Evolutionary conservation across 2,329 filamentous ascomycete species (phyloP), one percentile per base, ranked within the genome.

Genomic region (Penicillium rolfsii): DNA sequence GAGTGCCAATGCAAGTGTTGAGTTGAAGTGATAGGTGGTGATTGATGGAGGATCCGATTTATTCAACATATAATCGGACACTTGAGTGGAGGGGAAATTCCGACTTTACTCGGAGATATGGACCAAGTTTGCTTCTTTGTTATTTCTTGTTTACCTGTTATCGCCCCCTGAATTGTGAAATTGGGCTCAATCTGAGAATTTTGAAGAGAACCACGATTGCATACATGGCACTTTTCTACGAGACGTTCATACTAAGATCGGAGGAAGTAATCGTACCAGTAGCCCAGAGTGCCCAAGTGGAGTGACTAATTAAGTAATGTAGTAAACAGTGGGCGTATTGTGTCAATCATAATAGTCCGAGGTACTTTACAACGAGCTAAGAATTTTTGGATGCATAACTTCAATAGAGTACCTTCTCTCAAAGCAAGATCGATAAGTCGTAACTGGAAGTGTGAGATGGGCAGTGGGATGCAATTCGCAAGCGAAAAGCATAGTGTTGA

Each of bases 401-500:
- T 30, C 4, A 30, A 7, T 4, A 30, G 28, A 30, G 19, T 22
- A 22, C 19, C 1, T 22, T 22, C 1, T 22, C 19, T 22, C 19
- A 22, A 22, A 22, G 19, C 19, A 22, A 22, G 19, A 22, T 22
- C 19, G 19, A 22, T 22, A 22, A 22, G 19, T 22, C 19, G 1
- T 2, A 22, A 22, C 19, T 22, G 19, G 19, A 22, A 22, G 19
- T 22, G 19, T 22, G 1, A 22, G 19, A 22, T 22, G 19, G 19
- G 19, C 19, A 22, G 19, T 22, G 19, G 19, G 19, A 22, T 22
- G 19, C 19, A 22, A 22, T 22, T 22, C 19, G 19, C 19, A 85
- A 40, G 72, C 71, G 60, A 81, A 74, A 62, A 77, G 67, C 82
- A 83, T 77, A 40, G 11, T 61, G 36, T 30, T 12, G 3, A 41